These are phyloP conservation scores for Pisolithus orientalis DNA, from an alignment of 768 basidiomycete species.

Conservation along the genomic window DNA sequence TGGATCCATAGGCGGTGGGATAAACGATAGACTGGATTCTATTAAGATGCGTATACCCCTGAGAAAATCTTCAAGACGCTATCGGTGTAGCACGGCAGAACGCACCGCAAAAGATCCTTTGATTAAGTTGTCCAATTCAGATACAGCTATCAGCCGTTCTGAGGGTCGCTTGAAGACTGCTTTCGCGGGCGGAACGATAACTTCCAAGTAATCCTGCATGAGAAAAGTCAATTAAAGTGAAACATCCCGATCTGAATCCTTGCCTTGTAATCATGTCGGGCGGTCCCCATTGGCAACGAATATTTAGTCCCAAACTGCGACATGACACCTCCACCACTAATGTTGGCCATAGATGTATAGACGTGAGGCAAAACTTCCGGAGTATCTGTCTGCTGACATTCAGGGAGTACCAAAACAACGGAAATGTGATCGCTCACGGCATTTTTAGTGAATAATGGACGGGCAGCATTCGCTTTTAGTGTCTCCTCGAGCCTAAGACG, in stretches of 20 bases:
- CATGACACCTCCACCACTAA: conserved; percentile 52
- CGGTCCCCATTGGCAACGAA: conserved; percentile 78
- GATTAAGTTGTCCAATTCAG: conserved; percentile 70
- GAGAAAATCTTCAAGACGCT: not conserved
- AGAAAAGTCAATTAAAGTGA: conserved; percentile 5
- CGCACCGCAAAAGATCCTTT: conserved; percentile 80
- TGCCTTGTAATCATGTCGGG: conserved; percentile 62
- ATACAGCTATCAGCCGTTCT: conserved; percentile 67
- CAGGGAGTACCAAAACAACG: not conserved
- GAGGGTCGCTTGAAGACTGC: conserved; percentile 63
- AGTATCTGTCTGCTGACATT: conserved; percentile 38
- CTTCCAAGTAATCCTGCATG: conserved; percentile 78
- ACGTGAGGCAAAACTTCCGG: conserved; percentile 80
- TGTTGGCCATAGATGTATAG: conserved; percentile 61
- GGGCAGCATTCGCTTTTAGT: conserved; percentile 54
- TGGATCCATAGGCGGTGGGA: conserved; percentile 87
- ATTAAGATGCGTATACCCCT: conserved; percentile 87
- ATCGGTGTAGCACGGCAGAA: not conserved
- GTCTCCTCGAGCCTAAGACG: conserved; percentile 56
- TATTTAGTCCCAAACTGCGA: conserved; percentile 75
- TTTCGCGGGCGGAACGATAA: conserved; percentile 79
- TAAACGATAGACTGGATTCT: conserved; percentile 94
- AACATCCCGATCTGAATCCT: conserved; percentile 6
- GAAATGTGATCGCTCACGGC: conserved; percentile 35
- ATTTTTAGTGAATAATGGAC: conserved; percentile 56